phyloP scores from a whole-genome alignment of 2,329 filamentous ascomycete species.

The Mollisiaceae sp. region DNA sequence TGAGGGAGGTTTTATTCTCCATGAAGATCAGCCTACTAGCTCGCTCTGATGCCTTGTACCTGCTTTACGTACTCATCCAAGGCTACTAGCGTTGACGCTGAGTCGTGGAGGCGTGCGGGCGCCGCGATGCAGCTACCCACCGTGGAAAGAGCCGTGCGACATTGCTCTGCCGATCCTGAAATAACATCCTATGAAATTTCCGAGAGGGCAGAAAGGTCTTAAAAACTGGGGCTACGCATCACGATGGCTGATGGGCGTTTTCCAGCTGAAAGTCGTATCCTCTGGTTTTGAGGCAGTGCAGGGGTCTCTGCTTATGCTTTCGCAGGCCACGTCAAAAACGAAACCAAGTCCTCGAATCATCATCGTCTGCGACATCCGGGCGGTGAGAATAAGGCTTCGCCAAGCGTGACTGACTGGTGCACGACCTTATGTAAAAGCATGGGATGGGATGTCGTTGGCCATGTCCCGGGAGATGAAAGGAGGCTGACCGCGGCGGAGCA shows the following conservation, averaged over 20 bases:
- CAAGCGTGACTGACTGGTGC: neutral
- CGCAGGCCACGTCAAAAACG: slow-evolving; percentile 4
- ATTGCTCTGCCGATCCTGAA: slow-evolving; percentile 7
- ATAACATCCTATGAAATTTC: slow-evolving; percentile 8
- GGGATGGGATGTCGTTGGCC: slow-evolving; percentile 5
- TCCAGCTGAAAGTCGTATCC: slow-evolving; percentile 8
- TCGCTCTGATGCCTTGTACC: neutral
- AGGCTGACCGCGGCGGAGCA: neutral
- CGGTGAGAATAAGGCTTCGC: slow-evolving; percentile 2
- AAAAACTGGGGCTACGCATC: neutral
- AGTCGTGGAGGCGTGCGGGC: neutral
- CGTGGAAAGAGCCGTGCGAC: neutral
- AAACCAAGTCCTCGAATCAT: slow-evolving; percentile 2
- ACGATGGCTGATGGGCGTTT: slow-evolving; percentile 1
- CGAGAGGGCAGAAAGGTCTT: neutral
- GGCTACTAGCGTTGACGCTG: neutral
- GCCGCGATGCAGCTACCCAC: slow-evolving; percentile 2
- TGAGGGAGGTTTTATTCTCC: neutral
- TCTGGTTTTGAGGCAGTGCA: slow-evolving; percentile 10
- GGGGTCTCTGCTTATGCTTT: slow-evolving; percentile 2
- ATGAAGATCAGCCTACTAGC: neutral
- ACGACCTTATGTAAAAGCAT: neutral
- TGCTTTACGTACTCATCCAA: neutral
- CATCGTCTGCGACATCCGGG: neutral
- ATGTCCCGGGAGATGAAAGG: neutral